A percentile compares a stretch with the other conserved stretches of the same genome.
Evolutionary conservation across 352 stramenopile genomes (phyloP).

Genomic region (Plasmopara halstedii): DNA sequence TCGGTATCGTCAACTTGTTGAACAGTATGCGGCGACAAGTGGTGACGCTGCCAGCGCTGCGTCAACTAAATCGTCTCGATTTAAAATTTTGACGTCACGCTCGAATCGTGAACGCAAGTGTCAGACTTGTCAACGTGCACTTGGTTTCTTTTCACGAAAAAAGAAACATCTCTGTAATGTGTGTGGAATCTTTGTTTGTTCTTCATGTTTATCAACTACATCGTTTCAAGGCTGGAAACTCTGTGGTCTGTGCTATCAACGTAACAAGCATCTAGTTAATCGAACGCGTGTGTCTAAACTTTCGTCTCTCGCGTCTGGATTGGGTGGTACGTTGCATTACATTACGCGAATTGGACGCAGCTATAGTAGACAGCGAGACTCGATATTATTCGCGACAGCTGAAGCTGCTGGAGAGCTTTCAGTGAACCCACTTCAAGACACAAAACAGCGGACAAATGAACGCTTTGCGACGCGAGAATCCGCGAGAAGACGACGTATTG

Average conservation of each 20-base stretch:
- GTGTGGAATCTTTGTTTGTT: slow-evolving; percentile 56
- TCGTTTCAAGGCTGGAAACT: slow-evolving; percentile 59
- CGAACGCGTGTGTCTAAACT: slow-evolving; percentile 47
- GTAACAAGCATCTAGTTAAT: slow-evolving; percentile 53
- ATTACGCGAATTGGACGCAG: slow-evolving; percentile 28
- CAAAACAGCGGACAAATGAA: slow-evolving; percentile 17
- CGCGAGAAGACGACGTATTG: slow-evolving; percentile 14
- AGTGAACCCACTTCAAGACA: slow-evolving; percentile 24
- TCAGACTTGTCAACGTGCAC: slow-evolving; percentile 52
- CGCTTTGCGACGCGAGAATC: slow-evolving; percentile 4
- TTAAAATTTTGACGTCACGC: slow-evolving; percentile 19
- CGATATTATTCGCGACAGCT: slow-evolving; percentile 29
- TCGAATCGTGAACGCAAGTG: slow-evolving; percentile 47
- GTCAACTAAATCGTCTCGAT: slow-evolving; percentile 21
- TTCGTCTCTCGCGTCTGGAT: slow-evolving; percentile 27
- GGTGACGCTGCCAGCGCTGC: slow-evolving; percentile 20
- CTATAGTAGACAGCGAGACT: slow-evolving; percentile 33
- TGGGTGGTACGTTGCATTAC: slow-evolving; percentile 27
- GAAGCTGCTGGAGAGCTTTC: slow-evolving; percentile 22
- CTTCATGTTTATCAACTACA: slow-evolving; percentile 47
- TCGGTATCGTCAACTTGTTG: slow-evolving; percentile 51
- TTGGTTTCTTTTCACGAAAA: slow-evolving; percentile 52
- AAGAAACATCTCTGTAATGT: slow-evolving; percentile 57
- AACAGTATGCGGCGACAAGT: slow-evolving; percentile 31
- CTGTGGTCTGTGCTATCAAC: slow-evolving; percentile 51